Evolutionary conservation across 2,329 filamentous ascomycete genomes (phyloP), one percentile per base, ranked within the genome.

Genomic region (Hortaea werneckii): DNA sequence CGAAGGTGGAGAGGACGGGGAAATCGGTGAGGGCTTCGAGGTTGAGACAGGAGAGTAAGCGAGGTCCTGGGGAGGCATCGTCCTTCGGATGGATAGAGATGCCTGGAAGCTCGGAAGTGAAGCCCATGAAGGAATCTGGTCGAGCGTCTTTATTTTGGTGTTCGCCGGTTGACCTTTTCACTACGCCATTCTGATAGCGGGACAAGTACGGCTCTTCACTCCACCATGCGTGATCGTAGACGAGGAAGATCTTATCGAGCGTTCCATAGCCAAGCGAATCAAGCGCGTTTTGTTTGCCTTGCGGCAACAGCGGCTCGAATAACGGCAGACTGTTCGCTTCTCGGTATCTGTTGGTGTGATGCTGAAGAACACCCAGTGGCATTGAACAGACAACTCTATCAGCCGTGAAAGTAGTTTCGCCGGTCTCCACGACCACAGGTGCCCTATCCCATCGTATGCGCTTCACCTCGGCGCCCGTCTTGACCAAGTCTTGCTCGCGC

Each of bases 241-340:
- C 49, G 2, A 58, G 43, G 32, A 58, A 46, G 28, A 58, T 49
- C 44, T 58, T 58, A 42, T 58, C 52, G n/a, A 58, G 46, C 5
- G 52, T 56, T 27, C 55, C 55, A 32, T 53, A 56, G 1, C 54
- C 55, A n/a, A 58, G 47, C 20, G 37, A 46, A 5, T 34, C 12
- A 26, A 56, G 48, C 3, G 52, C 48, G 29, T 50, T 34, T 20
- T 37, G 41, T 42, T 53, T 54, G 20, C 49, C 43, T 5, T 28
- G 7, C n/a, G 55, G 53, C 6, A 56, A 37, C 5, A 13, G 5
- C n/a, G 55, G 54, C 28, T 45, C 12, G 44, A 56, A 57, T 1
- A 56, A 41, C 20, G 53, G 29, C 6, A 5, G 27, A 8, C 3
- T 13, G 5, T 5, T 20, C n/a, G 8, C 2, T 10, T 42, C 6